phyloP scores from a whole-genome alignment of 805 yeast genomes.

The Yamadazyma kitorensis region DNA sequence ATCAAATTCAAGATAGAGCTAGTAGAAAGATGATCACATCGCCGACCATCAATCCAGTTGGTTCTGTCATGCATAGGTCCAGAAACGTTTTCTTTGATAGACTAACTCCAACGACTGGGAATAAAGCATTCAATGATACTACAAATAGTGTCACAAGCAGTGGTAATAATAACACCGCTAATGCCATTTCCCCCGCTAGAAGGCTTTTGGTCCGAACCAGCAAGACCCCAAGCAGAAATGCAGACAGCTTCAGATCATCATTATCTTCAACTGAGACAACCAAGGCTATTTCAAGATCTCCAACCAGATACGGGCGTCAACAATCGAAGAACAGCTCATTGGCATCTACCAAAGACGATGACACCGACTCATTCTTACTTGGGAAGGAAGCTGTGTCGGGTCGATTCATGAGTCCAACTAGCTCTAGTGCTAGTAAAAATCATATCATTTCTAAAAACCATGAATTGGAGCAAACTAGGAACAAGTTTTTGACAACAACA shows the following conservation, averaged over 20 bases:
- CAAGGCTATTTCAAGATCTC: conserved; percentile 12
- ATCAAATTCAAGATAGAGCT: no score
- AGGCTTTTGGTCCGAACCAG: conserved; percentile 2
- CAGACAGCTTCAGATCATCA: conserved; percentile 1
- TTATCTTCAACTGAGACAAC: conserved; percentile 6
- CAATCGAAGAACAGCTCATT: conserved; percentile 9
- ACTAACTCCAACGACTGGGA: neutral
- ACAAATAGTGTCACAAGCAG: neutral
- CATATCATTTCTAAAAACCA: conserved; percentile 1
- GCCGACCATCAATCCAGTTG: neutral
- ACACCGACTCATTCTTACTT: conserved; percentile 4
- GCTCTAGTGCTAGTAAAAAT: conserved; percentile 27
- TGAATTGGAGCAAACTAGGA: conserved; percentile 18
- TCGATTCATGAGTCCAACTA: conserved; percentile 28
- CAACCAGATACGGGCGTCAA: conserved; percentile 8
- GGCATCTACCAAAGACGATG: conserved; percentile 10
- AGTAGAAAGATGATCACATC: neutral
- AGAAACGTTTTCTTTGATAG: conserved; percentile 1
- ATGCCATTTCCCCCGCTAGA: conserved; percentile 7
- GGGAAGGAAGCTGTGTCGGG: conserved; percentile 5
- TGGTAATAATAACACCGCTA: neutral
- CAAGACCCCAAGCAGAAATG: conserved; percentile 7
- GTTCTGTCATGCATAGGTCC: neutral
- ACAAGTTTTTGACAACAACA: conserved; percentile 35
- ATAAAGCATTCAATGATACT: neutral